These are phyloP conservation scores for Blastomyces silverae DNA, from an alignment of 2,329 filamentous ascomycete genomes.

Conservation along the genomic window DNA sequence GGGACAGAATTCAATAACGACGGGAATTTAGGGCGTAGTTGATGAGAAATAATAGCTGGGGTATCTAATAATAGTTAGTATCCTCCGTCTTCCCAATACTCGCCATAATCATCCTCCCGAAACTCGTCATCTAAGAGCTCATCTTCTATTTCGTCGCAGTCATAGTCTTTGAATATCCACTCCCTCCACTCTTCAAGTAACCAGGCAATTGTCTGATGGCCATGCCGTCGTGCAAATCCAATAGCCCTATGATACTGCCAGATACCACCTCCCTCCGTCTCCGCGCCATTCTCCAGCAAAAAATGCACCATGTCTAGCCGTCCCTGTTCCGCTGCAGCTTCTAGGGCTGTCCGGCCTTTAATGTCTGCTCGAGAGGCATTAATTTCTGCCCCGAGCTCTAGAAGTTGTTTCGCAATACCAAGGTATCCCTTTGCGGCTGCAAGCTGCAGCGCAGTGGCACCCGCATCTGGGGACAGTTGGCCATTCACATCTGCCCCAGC, in stretches of 20 bases:
- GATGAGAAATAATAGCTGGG: not conserved
- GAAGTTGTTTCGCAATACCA: slow-evolving; percentile 22
- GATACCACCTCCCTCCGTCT: slow-evolving; percentile 14
- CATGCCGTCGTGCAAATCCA: slow-evolving; percentile 20
- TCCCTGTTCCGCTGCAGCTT: slow-evolving; percentile 28
- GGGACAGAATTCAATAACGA: not conserved
- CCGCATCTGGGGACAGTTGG: slow-evolving; percentile 13
- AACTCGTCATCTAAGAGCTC: not conserved
- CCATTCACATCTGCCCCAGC: slow-evolving; percentile 19
- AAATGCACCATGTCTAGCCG: slow-evolving; percentile 29
- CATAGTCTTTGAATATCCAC: not conserved
- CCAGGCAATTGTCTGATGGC: slow-evolving; percentile 20
- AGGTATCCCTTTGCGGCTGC: slow-evolving; percentile 26
- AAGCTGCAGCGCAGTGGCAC: slow-evolving; percentile 28
- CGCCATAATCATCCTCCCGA: not conserved
- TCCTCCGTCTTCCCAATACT: not conserved
- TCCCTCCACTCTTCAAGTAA: slow-evolving; percentile 16
- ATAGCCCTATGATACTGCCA: slow-evolving; percentile 20
- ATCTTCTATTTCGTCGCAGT: not conserved
- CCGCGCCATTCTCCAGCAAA: slow-evolving; percentile 25
- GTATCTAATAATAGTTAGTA: not conserved
- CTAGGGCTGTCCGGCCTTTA: slow-evolving; percentile 26
- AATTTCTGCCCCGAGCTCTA: slow-evolving; percentile 24
- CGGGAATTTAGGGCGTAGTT: too few relatives aligned
- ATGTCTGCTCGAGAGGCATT: slow-evolving; percentile 21